These are phyloP conservation scores for Beta corolliflora DNA, from an alignment of 179 eudicot species.

Conservation along the genomic window DNA sequence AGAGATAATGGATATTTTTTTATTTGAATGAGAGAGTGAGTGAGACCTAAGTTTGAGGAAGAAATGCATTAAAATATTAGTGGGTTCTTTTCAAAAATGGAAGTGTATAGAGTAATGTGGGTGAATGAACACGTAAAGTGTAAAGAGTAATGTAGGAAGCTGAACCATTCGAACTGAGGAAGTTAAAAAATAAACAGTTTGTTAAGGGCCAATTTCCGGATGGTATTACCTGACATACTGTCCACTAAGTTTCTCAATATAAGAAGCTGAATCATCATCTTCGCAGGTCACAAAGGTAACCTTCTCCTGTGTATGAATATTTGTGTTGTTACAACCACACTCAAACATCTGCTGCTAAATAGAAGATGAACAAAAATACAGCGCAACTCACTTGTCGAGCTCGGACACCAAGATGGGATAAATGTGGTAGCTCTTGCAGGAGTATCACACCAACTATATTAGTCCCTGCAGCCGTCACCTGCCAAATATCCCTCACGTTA, in stretches of 20 bases:
- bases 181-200: background rate
- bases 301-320: slow-evolving; percentile 67
- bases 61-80: no score
- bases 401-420: slow-evolving; percentile 98
- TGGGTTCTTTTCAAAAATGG: no score
- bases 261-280: slow-evolving; percentile 69
- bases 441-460: slow-evolving; percentile 80
- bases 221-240: slow-evolving; percentile 69
- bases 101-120: no score
- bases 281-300: slow-evolving; percentile 97
- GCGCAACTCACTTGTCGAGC: slow-evolving; percentile 78
- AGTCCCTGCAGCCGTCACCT: slow-evolving; percentile 95
- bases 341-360: slow-evolving; percentile 4
- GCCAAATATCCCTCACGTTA: slow-evolving; percentile 29
- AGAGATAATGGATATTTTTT: no score
- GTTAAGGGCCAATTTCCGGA: background rate
- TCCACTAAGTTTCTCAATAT: slow-evolving; percentile 55
- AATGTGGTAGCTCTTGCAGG: slow-evolving; percentile 94
- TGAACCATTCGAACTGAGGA: no score
- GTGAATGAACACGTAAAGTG: no score
- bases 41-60: no score
- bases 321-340: slow-evolving; percentile 14
- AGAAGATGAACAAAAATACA: background rate
- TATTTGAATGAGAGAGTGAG: no score
- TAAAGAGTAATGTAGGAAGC: no score